Base-by-base conservation (phyloP, 257 asterid species). In the Cruciata laevipes region DNA sequence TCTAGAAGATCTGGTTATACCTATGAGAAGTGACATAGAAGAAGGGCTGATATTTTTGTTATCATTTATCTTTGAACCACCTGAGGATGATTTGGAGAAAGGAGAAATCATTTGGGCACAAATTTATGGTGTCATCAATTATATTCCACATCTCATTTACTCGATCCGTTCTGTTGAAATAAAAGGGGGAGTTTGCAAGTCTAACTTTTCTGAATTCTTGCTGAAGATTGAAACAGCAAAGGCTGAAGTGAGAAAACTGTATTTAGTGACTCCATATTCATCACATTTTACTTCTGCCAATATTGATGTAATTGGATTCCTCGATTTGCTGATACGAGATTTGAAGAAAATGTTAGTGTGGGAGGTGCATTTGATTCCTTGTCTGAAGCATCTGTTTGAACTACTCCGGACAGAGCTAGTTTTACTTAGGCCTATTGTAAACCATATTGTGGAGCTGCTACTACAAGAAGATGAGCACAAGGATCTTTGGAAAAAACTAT, bases 241-340 rank as follows among this genome's bases (percentile, higher is more conserved):
- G 76, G 49, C 11, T 40, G 5, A 27, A 3, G 51, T 65, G 20
- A 65, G 21, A 14, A 63, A 42, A 55, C 30, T 60, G 27, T 73
- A 27, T 60, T 23, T 38, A 0, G 6, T 51, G 10, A 0, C 21
- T 40, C 77, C 37, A n/a, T 25, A 57, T 57, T 8, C 20, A 59
- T 59, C 63, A 59, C 63, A 51, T 0, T 3, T 7, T 6, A 53
- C 55, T 31, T 27, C 30, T 35, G 70, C 77, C 57, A 52, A 14
- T 23, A 52, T 65, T 7, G 31, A 40, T 27, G 49, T 18, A 18
- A 51, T 73, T 25, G 65, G 69, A 3, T 68, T 62, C 32, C 16
- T 35, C 18, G 27, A 68, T 14, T 53, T 14, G 16, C 40, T 68
- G 38, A 2, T n/a, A 61, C 35, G 27, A 21, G 31, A 61, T n/a